Conservation (phyloP, 257 asterid genomes). For the Capsicum pubescens region DNA sequence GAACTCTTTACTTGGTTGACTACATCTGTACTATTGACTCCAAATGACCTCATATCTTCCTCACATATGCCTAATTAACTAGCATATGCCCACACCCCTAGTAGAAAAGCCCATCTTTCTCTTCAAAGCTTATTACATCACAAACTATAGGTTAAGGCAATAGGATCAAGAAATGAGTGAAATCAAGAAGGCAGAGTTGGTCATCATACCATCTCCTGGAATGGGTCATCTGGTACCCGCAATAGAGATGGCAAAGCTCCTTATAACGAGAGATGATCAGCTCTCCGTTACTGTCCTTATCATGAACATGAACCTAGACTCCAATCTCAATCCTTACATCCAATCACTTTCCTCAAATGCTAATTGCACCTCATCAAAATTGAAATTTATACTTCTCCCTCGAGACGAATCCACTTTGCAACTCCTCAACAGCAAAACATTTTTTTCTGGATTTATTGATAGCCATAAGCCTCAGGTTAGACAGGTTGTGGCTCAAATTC, state of each 20-base stretch:
- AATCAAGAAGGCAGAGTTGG: background rate
- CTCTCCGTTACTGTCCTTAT: background rate
- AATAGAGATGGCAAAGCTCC: background rate
- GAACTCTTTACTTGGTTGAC: background rate
- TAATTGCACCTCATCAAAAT: background rate
- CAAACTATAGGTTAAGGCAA: too few relatives aligned
- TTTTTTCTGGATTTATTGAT: background rate
- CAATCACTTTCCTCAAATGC: background rate
- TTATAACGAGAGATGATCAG: background rate
- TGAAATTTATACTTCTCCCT: background rate
- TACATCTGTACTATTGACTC: background rate
- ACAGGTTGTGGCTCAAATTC: background rate
- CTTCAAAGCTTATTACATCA: background rate
- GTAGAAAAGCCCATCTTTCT: background rate
- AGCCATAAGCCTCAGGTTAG: slow-evolving; percentile 16
- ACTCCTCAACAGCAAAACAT: background rate
- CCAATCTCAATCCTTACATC: slow-evolving; percentile 6
- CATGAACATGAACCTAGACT: background rate
- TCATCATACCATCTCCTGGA: slow-evolving; percentile 52
- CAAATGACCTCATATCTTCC: background rate
- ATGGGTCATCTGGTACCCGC: background rate
- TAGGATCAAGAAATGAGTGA: background rate
- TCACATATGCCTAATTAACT: background rate
- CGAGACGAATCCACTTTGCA: background rate
- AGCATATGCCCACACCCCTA: background rate